A percentile compares a stretch with the other conserved stretches of the same genome.
These are phyloP conservation scores for Drechslera avenae DNA, from an alignment of 2,329 filamentous ascomycete species.

Conservation along the genomic window DNA sequence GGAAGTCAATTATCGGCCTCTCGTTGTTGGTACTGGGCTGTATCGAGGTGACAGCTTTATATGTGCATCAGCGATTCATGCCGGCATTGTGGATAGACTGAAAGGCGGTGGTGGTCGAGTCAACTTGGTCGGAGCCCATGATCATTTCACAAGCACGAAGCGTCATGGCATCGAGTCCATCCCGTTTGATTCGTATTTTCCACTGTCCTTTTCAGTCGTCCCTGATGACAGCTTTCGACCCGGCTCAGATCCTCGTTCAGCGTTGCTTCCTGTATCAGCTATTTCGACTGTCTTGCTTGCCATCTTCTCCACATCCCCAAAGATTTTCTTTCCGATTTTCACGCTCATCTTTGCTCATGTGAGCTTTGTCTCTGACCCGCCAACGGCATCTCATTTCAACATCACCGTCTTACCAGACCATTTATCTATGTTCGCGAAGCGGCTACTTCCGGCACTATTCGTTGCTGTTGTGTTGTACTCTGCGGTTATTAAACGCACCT, in stretches of 20 bases:
- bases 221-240: conserved; percentile 67
- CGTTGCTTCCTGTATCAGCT: conserved; percentile 76
- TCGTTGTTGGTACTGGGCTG: conserved; percentile 64
- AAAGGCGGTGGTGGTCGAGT: conserved; percentile 83
- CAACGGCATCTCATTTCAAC: conserved; percentile 61
- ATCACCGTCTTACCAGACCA: conserved; percentile 55
- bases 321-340: conserved; percentile 82
- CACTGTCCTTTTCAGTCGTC: conserved; percentile 81
- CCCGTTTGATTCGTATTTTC: conserved; percentile 84
- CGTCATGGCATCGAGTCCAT: conserved; percentile 76
- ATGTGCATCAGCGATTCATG: conserved; percentile 83
- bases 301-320: conserved; percentile 76
- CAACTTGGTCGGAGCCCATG: conserved; percentile 69
- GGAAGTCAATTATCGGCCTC: conserved; percentile 62
- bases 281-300: conserved; percentile 75
- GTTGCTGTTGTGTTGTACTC: conserved; percentile 83
- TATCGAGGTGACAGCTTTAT: conserved; percentile 94
- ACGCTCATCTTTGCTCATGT: conserved; percentile 84
- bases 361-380: conserved; percentile 84
- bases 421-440: conserved; percentile 67
- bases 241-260: conserved; percentile 74
- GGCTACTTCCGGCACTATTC: conserved; percentile 85
- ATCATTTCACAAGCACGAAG: conserved; percentile 65
- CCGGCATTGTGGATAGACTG: conserved; percentile 71
- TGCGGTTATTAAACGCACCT: conserved; percentile 75